These are phyloP conservation scores for Dryadomyces quercus-mongolicae DNA, from an alignment of 2,329 filamentous ascomycete species.

Conservation along the genomic window DNA sequence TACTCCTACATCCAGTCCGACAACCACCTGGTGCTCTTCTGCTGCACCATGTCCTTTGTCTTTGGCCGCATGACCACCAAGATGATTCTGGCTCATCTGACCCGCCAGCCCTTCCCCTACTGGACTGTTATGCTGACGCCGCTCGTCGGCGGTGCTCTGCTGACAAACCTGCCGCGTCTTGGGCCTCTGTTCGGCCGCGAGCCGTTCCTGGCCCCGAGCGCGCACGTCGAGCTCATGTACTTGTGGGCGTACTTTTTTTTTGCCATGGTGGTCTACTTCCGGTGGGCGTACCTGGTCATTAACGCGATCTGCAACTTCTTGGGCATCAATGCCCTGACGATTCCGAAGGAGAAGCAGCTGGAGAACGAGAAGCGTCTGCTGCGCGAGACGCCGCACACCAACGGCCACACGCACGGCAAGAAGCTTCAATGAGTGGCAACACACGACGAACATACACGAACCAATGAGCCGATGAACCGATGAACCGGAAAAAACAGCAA, in stretches of 20 bases:
- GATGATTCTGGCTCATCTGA: constrained; percentile 93
- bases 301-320: constrained; percentile 84
- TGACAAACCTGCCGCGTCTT: constrained; percentile 71
- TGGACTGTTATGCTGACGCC: constrained; percentile 89
- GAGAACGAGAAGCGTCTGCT: constrained; percentile 35
- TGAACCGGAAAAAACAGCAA: too few relatives aligned
- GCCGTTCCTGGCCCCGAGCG: constrained; percentile 42
- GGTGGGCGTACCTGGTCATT: constrained; percentile 87
- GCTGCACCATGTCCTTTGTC: constrained; percentile 88
- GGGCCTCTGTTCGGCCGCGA: constrained; percentile 34
- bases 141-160: constrained; percentile 69
- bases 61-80: constrained; percentile 98
- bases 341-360: constrained; percentile 50
- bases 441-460: too few relatives aligned
- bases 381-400: constrained; percentile 16
- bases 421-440: not conserved
- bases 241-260: constrained; percentile 77
- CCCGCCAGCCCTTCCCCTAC: constrained; percentile 86
- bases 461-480: too few relatives aligned
- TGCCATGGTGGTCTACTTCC: constrained; percentile 73
- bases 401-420: constrained; percentile 15
- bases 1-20: constrained; percentile 69
- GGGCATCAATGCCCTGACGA: constrained; percentile 90
- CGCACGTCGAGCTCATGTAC: constrained; percentile 62
- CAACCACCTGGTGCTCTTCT: constrained; percentile 86